These are phyloP conservation scores for Cucurbita moschata DNA, from an alignment of 306 rosid genomes.

Conservation along the genomic window DNA sequence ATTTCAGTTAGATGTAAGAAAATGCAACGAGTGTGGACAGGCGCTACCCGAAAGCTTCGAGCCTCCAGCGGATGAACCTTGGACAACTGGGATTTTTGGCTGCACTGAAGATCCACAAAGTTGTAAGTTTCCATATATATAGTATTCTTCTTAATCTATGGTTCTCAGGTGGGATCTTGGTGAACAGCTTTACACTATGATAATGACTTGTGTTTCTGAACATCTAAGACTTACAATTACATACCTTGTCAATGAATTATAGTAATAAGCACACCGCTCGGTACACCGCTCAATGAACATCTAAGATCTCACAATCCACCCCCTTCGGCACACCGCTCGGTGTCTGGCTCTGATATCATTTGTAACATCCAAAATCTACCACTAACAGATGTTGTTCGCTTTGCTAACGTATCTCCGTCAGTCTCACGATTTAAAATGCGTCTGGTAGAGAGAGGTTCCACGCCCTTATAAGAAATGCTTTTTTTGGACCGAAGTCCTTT, in stretches of 20 bases:
- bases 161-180: background rate
- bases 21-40: constrained; percentile 82
- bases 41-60: constrained; percentile 84
- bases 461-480: no score
- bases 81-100: constrained; percentile 90
- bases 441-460: no score
- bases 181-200: background rate
- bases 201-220: background rate
- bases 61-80: constrained; percentile 88
- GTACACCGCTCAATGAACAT: no score
- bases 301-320: no score
- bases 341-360: no score
- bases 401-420: no score
- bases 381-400: no score
- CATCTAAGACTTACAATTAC: background rate
- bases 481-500: no score
- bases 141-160: background rate
- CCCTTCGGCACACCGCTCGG: no score
- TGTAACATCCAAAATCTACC: no score
- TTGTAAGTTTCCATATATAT: constrained; percentile 37
- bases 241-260: background rate
- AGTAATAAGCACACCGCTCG: background rate
- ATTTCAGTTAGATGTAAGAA: constrained; percentile 56
- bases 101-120: constrained; percentile 79
- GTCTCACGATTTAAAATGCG: no score